Base-by-base conservation (phyloP, 768 basidiomycete species). In the Mycena amicta region DNA sequence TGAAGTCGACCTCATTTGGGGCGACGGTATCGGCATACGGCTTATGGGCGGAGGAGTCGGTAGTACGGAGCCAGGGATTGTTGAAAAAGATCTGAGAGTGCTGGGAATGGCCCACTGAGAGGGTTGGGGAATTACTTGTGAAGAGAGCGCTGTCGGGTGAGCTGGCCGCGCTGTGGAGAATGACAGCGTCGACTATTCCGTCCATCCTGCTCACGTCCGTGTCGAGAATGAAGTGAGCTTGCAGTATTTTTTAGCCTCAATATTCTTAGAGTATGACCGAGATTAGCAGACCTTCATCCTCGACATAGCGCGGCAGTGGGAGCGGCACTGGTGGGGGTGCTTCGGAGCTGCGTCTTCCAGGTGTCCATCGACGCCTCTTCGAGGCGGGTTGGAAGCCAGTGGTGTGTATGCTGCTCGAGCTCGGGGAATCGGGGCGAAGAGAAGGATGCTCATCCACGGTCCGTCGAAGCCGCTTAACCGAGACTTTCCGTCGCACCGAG, bases 181-280 rank as follows among this genome's bases (percentile, higher is more conserved):
- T 55, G 28, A 66, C 72, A 1, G 77, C 74, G 69, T 93, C 77
- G 59, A 96, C 75, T 66, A 97, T 93, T 4, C 89, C 94, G 33
- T 90, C 87, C 82, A 96, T 92, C 43, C 82, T 73, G 6, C 86
- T 81, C 37, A 92, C 67, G 66, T 93, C 82, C 15, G 82, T 82
- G 68, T 91, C 88, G 31, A 90, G 79, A 13, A 69, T 72, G 52
- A 83, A 72, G 16, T 72, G 69, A 66, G 68, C 33, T n/a, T n/a
- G n/a, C n/a, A n/a, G n/a, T n/a, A n/a, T n/a, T n/a, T n/a, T n/a
- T n/a, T n/a, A n/a, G n/a, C n/a, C n/a, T n/a, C n/a, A n/a, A n/a
- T n/a, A n/a, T n/a, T n/a, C n/a, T n/a, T n/a, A n/a, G n/a, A n/a
- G n/a, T n/a, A n/a, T n/a, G n/a, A n/a, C n/a, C n/a, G n/a, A n/a